These are phyloP conservation scores for Penicillium bialowiezense DNA, from an alignment of 495 filamentous ascomycete species.

Conservation along the genomic window DNA sequence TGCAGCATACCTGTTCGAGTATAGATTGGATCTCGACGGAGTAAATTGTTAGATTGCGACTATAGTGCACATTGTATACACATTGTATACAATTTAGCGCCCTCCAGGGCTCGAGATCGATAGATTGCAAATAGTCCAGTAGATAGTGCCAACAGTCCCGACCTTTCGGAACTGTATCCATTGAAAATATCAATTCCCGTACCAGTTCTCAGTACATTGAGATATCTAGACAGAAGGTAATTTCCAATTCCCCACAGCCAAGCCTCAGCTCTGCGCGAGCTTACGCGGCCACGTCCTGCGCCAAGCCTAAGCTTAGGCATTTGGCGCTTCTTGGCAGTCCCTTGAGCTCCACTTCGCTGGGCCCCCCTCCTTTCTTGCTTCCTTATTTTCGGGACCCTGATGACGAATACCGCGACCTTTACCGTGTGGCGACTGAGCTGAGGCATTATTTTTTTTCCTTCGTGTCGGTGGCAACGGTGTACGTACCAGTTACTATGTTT, in stretches of 20 bases:
- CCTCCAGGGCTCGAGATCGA: too few relatives aligned
- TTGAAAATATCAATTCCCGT: too few relatives aligned
- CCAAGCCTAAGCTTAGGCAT: constrained; percentile 34
- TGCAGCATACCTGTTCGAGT: neutral
- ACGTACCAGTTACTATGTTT: neutral
- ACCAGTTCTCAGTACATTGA: too few relatives aligned
- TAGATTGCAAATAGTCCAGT: too few relatives aligned
- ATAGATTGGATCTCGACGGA: neutral
- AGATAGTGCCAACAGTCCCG: too few relatives aligned
- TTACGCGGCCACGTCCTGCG: constrained; percentile 28
- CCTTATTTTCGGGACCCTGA: neutral
- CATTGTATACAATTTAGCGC: too few relatives aligned
- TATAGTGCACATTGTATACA: neutral
- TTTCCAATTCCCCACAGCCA: neutral
- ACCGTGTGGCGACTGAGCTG: constrained; percentile 5
- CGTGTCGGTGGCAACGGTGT: neutral
- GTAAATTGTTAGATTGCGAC: too few relatives aligned
- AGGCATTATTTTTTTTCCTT: neutral
- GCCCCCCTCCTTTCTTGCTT: constrained; percentile 3
- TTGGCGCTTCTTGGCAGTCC: constrained; percentile 24
- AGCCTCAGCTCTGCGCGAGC: constrained; percentile 12
- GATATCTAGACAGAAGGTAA: too few relatives aligned
- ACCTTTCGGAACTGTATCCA: too few relatives aligned
- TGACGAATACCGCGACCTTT: constrained; percentile 11
- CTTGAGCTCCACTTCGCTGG: neutral